phyloP scores from a whole-genome alignment of 108 stramenopile species.

The Nitzschia palea region DNA sequence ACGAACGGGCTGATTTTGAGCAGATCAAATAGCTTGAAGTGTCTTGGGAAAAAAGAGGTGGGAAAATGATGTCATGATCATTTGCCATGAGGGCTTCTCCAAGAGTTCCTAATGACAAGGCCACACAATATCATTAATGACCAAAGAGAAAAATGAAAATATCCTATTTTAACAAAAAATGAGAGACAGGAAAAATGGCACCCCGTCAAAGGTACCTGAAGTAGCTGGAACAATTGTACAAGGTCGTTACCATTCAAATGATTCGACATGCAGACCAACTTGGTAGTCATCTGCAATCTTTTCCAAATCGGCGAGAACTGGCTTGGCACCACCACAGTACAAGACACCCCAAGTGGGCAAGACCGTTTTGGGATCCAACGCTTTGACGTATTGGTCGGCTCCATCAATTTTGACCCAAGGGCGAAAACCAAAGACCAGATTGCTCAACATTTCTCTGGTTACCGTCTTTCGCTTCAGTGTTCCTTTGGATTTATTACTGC shows the following conservation, averaged over 20 bases:
- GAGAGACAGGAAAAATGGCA: too few species aligned
- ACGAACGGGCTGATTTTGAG: too few species aligned
- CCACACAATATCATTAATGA: too few species aligned
- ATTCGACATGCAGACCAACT: constrained; percentile 37
- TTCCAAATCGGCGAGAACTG: constrained; percentile 22
- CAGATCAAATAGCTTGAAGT: too few species aligned
- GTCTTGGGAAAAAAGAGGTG: too few species aligned
- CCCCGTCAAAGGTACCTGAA: too few species aligned
- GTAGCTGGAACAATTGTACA: too few species aligned
- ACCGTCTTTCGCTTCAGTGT: neutral
- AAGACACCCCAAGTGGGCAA: constrained; percentile 40
- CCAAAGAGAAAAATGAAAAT: too few species aligned
- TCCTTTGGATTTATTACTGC: neutral
- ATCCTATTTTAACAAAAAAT: too few species aligned
- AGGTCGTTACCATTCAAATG: constrained; percentile 37
- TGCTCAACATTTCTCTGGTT: neutral
- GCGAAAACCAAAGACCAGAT: constrained; percentile 16
- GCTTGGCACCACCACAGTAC: constrained; percentile 40
- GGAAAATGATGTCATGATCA: too few species aligned
- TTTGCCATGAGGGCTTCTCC: too few species aligned
- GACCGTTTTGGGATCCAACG: constrained; percentile 13
- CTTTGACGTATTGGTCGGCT: constrained; percentile 24
- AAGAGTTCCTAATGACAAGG: too few species aligned
- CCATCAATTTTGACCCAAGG: constrained; percentile 27
- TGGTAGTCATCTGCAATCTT: constrained; percentile 30